Evolutionary conservation across 768 basidiomycete species (phyloP), one percentile per base, ranked within the genome.

Genomic region (Tulasnella sp.): DNA sequence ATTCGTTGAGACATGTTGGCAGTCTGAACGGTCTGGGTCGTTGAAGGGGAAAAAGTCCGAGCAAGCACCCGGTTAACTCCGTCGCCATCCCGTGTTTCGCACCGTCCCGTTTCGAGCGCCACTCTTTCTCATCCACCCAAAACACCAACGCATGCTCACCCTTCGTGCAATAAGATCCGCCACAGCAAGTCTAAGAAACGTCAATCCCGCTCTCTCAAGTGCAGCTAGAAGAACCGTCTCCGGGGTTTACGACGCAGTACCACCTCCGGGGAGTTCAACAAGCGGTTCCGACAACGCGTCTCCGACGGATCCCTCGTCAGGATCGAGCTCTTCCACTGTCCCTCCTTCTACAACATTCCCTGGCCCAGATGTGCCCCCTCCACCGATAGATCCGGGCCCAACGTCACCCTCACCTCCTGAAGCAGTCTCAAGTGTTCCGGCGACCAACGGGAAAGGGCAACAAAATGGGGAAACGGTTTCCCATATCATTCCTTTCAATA

Each of bases 401-500:
- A 58, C 54, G 42, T 17, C 42, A 14, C 42, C 42, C 14, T 45
- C 42, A n/a, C 17, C 54, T 52, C 31, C 42, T 29, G 72, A 52
- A n/a, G 25, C 25, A 14, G 36, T 69, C 25, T 54, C 72, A 64
- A 22, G 42, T 54, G 72, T 74, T 36, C 34, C 72, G 34, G 29
- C 42, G 1, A 40, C n/a, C 4, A 74, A 14, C 8, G 36, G n/a
- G 15, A 15, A 29, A 19, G 49, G 34, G 17, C 42, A 45, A 22
- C 72, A 40, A 39, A n/a, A 70, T 12, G 37, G 36, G n/a, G 72
- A 74, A 22, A 29, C 6, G 14, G 29, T 74, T n/a, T 15, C n/a
- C 31, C 49, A 74, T 36, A 49, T 74, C n/a, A 74, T 74, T 29
- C 93, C 93, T 0, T 95, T 95, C 81, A 87, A 95, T 80, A 95